A percentile compares a stretch with the other conserved stretches of the same genome.
phyloP scores from a whole-genome alignment of 1,139 yeast genomes.

The Eremothecium coryli region DNA sequence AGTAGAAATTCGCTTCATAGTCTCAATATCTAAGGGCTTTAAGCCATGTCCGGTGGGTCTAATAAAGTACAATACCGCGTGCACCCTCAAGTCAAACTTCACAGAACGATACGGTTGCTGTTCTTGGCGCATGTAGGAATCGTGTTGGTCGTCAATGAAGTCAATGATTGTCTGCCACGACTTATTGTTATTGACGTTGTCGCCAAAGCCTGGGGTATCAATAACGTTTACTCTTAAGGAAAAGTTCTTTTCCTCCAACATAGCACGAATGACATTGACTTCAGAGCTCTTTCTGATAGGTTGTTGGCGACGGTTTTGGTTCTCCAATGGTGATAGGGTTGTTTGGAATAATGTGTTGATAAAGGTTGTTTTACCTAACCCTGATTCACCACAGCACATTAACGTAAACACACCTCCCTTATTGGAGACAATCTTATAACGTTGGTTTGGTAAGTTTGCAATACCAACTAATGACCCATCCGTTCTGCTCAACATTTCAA shows the following conservation, averaged over 20 bases:
- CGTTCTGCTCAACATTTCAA: conserved; percentile 5
- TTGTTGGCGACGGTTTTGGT: conserved; percentile 29
- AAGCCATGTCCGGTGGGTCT: conserved; percentile 94
- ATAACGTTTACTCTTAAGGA: conserved; percentile 75
- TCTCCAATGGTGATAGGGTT: conserved; percentile 29
- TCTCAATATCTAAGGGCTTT: conserved; percentile 89
- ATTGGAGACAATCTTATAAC: conserved; percentile 84
- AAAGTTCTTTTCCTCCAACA: conserved; percentile 87
- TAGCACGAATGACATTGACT: conserved; percentile 81
- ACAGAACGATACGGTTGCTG: conserved; percentile 76
- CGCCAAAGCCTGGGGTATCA: conserved; percentile 98
- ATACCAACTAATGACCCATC: conserved; percentile 47
- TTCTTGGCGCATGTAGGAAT: conserved; percentile 88
- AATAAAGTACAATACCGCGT: conserved; percentile 88
- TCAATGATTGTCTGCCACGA: conserved; percentile 93
- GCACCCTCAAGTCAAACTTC: conserved; percentile 81
- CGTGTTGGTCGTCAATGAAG: conserved; percentile 95
- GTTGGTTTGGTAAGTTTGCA: conserved; percentile 85
- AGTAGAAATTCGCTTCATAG: conserved; percentile 78
- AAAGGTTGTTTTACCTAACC: conserved; percentile 89
- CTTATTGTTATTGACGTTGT: conserved; percentile 84
- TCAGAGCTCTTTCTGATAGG: conserved; percentile 83
- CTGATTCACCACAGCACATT: conserved; percentile 95
- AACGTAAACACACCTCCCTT: conserved; percentile 84
- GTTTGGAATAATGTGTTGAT: conserved; percentile 86